phyloP scores from a whole-genome alignment of 2,329 filamentous ascomycete species.

The Fusarium cyanostomum region DNA sequence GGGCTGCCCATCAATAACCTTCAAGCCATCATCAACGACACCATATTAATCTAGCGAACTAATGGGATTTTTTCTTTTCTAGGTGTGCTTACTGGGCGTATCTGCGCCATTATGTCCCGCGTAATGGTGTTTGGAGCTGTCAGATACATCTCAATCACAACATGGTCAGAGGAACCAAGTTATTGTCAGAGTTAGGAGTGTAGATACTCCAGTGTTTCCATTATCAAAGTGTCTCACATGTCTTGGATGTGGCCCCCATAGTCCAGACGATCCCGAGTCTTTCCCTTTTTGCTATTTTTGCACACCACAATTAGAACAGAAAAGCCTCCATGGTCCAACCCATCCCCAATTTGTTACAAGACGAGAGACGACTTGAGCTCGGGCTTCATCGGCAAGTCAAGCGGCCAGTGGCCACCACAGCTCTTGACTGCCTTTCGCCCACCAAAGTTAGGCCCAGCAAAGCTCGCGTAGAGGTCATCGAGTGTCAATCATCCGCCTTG shows the following conservation, averaged over 20 bases:
- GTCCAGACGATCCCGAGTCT: slow-evolving; percentile 21
- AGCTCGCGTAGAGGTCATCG: slow-evolving; percentile 24
- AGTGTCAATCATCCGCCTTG: slow-evolving; percentile 27
- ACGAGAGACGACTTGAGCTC: slow-evolving; percentile 27
- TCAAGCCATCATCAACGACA: slow-evolving; percentile 29
- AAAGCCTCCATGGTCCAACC: slow-evolving; percentile 17
- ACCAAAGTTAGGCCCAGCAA: slow-evolving; percentile 36
- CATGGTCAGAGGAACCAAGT: slow-evolving; percentile 4
- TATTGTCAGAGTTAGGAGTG: slow-evolving; percentile 17
- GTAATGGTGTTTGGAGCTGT: not conserved
- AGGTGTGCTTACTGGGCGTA: slow-evolving; percentile 15
- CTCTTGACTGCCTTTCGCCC: slow-evolving; percentile 29
- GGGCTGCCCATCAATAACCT: slow-evolving; percentile 36
- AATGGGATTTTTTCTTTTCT: slow-evolving; percentile 21
- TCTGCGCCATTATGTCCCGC: slow-evolving; percentile 27
- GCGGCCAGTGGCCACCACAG: slow-evolving; percentile 24
- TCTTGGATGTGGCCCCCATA: slow-evolving; percentile 21
- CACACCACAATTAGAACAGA: slow-evolving; percentile 17
- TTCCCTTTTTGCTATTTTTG: slow-evolving; percentile 19
- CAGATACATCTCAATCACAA: not conserved
- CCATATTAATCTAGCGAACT: slow-evolving; percentile 23
- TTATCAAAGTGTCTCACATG: slow-evolving; percentile 14
- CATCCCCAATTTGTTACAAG: slow-evolving; percentile 39
- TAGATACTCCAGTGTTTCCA: slow-evolving; percentile 12
- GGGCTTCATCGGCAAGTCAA: slow-evolving; percentile 30